Evolutionary conservation across 169 alveolate species (phyloP).

Genomic region (Plasmodium inui): DNA sequence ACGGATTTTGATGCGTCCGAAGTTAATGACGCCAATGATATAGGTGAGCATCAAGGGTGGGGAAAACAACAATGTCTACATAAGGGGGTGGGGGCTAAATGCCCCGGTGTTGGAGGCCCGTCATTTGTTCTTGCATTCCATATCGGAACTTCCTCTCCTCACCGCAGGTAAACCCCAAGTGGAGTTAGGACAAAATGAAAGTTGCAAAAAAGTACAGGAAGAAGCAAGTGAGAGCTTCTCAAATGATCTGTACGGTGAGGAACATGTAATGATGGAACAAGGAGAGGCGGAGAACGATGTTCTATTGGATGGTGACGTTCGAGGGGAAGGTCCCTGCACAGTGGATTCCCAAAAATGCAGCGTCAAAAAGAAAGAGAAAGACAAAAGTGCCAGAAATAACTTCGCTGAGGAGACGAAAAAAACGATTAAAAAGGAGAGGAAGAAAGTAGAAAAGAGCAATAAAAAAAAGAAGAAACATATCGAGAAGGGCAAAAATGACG

Average conservation of each 20-base stretch:
- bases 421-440: conserved; percentile 48
- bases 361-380: conserved; percentile 13
- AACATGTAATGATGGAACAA: not conserved
- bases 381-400: not conserved
- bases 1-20: conserved; percentile 28
- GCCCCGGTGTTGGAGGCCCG: not conserved
- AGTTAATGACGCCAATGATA: not conserved
- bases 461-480: conserved; percentile 8
- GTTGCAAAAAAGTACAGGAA: not conserved
- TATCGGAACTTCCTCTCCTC: not conserved
- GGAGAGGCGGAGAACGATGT: not conserved
- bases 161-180: not conserved
- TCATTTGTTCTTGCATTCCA: not conserved
- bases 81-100: not conserved
- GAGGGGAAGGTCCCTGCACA: not conserved
- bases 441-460: not conserved
- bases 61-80: not conserved
- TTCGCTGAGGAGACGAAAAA: conserved; percentile 32
- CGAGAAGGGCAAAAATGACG: not conserved
- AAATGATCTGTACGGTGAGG: not conserved
- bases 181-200: not conserved
- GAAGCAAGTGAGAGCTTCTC: not conserved
- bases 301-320: not conserved
- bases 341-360: not conserved
- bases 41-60: not conserved